Base-by-base conservation (phyloP, 371 early-diverging fungal genomes). In the Saksenaea vasiformis region DNA sequence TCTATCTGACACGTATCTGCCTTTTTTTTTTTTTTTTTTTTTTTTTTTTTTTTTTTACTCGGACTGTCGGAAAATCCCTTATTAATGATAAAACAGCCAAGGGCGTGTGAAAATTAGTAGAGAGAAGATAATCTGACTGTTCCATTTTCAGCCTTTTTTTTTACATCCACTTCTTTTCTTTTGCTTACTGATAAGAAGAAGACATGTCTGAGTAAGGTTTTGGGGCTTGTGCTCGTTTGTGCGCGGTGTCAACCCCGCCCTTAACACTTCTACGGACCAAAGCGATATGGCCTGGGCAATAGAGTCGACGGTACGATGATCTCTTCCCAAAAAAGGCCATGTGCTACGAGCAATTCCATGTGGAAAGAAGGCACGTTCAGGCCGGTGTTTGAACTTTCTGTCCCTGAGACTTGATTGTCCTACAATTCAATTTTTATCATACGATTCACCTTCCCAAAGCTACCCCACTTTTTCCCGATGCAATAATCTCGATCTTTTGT, bases 311-410 rank as follows among this genome's bases (percentile, higher is more conserved):
- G 51, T 47, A 11, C 51, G 51, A 47, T 47, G 51, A 47, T 47
- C 51, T 44, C 51, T 47, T 47, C 51, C 51, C 51, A 47, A 47
- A 47, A 47, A 47, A 19, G 51, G 51, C 24, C 22, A 47, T 47
- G 51, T 47, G 51, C 24, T 47, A 47, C 51, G 22, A 22, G 17
- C 24, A 17, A 22, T 47, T 47, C 51, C 51, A 47, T 47, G 51
- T 47, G 51, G 51, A 47, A 47, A 47, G 22, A 47, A 47, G 51
- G 51, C 51, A 47, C 51, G 51, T 47, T 47, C 51, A 47, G 51
- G 7, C 51, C 51, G 51, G 51, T 11, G 51, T 47, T 47, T 47
- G 5, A 47, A 47, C 51, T 47, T 47, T 47, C 51, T 47, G 51
- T 47, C 51, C 51, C 51, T 47, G 5, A 47, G 22, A 17, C 51